Conservation (phyloP, 108 stramenopile genomes). For the Conticribra weissflogii region DNA sequence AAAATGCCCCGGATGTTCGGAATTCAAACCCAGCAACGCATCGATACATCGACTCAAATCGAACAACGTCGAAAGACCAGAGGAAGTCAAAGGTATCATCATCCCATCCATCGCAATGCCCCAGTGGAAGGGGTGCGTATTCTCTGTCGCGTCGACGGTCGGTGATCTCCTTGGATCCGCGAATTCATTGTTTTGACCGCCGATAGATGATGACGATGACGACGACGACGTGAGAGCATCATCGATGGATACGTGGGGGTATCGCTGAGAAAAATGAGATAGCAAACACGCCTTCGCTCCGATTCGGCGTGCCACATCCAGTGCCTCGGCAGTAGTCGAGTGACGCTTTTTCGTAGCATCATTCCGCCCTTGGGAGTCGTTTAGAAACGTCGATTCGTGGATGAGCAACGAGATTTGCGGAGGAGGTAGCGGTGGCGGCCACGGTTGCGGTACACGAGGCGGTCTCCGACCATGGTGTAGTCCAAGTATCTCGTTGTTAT, state of each 20-base stretch:
- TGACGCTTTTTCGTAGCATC: slow-evolving; percentile 60
- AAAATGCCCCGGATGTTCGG: no score
- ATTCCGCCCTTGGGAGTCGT: slow-evolving; percentile 35
- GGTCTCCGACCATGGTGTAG: not conserved
- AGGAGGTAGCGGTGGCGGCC: slow-evolving; percentile 1
- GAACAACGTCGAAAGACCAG: slow-evolving; percentile 6
- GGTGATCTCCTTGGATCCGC: not conserved
- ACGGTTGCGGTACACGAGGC: not conserved
- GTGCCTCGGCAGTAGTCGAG: slow-evolving; percentile 58
- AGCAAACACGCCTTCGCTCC: slow-evolving; percentile 45
- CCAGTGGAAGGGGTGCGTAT: slow-evolving; percentile 21
- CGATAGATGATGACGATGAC: no score
- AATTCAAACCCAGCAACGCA: slow-evolving; percentile 4
- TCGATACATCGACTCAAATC: slow-evolving; percentile 39
- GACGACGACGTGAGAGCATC: slow-evolving; percentile 8
- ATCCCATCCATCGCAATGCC: slow-evolving; percentile 52
- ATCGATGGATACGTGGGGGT: slow-evolving; percentile 41
- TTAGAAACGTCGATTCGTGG: slow-evolving; percentile 65
- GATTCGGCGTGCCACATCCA: slow-evolving; percentile 45
- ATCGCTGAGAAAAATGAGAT: slow-evolving; percentile 75
- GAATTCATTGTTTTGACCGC: slow-evolving; percentile 2
- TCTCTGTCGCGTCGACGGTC: not conserved
- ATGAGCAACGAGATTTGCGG: slow-evolving; percentile 40
- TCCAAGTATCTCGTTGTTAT: no score
- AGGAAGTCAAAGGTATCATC: slow-evolving; percentile 42